phyloP scores from a whole-genome alignment of 2,329 filamentous ascomycete genomes.

The Phialophora macrospora region DNA sequence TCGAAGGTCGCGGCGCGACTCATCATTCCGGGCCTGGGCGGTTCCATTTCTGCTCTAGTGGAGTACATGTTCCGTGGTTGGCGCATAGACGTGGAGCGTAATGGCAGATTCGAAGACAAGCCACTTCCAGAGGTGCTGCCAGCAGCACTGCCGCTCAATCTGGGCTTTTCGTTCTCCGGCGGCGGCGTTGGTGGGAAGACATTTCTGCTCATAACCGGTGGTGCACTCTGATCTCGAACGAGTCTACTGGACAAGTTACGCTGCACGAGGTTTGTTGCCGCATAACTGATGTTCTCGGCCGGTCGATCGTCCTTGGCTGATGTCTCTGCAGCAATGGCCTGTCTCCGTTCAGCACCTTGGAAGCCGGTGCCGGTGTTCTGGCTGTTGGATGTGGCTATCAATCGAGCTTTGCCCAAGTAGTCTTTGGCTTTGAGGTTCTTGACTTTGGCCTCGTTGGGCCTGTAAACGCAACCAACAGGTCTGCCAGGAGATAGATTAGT shows the following conservation, averaged over 20 bases:
- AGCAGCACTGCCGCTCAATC: constrained; percentile 10
- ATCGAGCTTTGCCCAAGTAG: constrained; percentile 92
- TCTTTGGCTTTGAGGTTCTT: constrained; percentile 98
- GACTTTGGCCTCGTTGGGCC: constrained; percentile 96
- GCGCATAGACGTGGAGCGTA: constrained; percentile 56
- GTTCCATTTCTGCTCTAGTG: constrained; percentile 22
- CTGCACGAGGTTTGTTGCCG: constrained; percentile 90
- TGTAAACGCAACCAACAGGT: constrained; percentile 90
- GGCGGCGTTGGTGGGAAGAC: constrained; percentile 98
- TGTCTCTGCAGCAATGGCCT: constrained; percentile 40
- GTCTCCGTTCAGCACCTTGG: constrained; percentile 75
- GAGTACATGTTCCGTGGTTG: constrained; percentile 43
- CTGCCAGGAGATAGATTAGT: constrained; percentile 64
- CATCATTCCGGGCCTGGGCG: constrained; percentile 33
- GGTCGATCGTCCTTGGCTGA: constrained; percentile 72
- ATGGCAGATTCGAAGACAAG: constrained; percentile 45
- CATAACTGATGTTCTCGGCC: constrained; percentile 83
- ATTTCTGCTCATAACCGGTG: constrained; percentile 71
- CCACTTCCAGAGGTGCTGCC: constrained; percentile 27
- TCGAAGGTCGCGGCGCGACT: constrained; percentile 34
- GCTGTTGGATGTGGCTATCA: constrained; percentile 85
- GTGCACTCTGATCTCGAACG: constrained; percentile 79
- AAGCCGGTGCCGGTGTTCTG: constrained; percentile 82
- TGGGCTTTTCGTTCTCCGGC: constrained; percentile 76
- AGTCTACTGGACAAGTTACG: constrained; percentile 74